A percentile compares a stretch with the other conserved stretches of the same genome.
Evolutionary conservation across 2,329 filamentous ascomycete genomes (phyloP).

Genomic region (Cladosporium sp.): DNA sequence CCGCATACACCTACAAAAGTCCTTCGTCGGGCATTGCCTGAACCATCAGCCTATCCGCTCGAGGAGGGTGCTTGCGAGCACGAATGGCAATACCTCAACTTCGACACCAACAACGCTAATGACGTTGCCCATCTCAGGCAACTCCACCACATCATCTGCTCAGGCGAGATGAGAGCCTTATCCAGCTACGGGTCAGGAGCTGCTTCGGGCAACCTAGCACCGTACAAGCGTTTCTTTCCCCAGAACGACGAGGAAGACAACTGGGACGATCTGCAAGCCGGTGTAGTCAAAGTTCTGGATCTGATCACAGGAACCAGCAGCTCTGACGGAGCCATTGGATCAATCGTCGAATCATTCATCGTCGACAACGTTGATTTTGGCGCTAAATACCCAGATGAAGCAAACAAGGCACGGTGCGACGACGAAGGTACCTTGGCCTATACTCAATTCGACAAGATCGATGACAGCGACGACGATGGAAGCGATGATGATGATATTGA

Average conservation of each 20-base stretch:
- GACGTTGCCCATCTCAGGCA: conserved; percentile 14
- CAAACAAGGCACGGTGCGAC: background rate
- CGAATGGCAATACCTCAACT: conserved; percentile 23
- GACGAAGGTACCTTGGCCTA: conserved; percentile 16
- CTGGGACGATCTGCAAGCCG: conserved; percentile 11
- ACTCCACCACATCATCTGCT: conserved; percentile 19
- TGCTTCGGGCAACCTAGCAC: conserved; percentile 13
- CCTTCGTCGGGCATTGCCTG: conserved; percentile 11
- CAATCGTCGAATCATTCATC: conserved; percentile 16
- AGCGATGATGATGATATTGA: background rate
- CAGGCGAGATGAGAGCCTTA: conserved; percentile 15
- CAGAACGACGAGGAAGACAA: conserved; percentile 12
- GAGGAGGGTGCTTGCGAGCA: conserved; percentile 15
- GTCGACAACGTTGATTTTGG: conserved; percentile 18
- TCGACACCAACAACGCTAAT: conserved; percentile 14
- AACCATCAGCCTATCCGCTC: conserved; percentile 18
- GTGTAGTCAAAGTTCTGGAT: conserved; percentile 14
- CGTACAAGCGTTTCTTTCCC: conserved; percentile 18
- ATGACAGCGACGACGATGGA: background rate
- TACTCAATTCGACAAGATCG: background rate
- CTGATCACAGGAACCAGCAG: conserved; percentile 15
- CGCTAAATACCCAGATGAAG: background rate
- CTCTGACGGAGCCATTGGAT: conserved; percentile 14
- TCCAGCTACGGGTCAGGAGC: conserved; percentile 11
- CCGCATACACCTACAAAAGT: background rate